A percentile compares a stretch with the other conserved stretches of the same genome.
Evolutionary conservation across 176 grass and related monocot genomes (phyloP).

Genomic region (Lolium rigidum): DNA sequence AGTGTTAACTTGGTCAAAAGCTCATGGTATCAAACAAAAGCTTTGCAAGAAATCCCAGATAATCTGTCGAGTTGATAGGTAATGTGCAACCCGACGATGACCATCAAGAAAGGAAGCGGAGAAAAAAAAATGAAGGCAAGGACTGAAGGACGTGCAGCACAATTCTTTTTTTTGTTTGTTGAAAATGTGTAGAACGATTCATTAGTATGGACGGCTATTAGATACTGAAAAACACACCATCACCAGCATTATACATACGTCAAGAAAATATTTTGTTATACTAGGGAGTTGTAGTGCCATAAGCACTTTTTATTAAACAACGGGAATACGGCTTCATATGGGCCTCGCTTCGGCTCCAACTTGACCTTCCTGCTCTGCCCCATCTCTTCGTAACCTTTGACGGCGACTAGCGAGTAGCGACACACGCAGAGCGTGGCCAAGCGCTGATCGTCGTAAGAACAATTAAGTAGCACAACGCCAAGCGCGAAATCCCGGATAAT

Average conservation of each 20-base stretch:
- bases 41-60: conserved; percentile 15
- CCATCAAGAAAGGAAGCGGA: too few relatives aligned
- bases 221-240: neutral
- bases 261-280: too few relatives aligned
- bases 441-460: too few relatives aligned
- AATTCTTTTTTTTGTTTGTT: too few relatives aligned
- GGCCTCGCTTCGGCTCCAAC: conserved; percentile 32
- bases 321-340: conserved; percentile 9
- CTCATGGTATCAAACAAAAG: neutral
- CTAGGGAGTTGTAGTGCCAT: too few relatives aligned
- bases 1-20: conserved; percentile 36
- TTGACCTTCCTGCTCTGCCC: conserved; percentile 41
- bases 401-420: neutral
- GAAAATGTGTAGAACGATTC: neutral
- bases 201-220: neutral
- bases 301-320: conserved; percentile 18
- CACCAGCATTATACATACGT: neutral
- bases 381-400: conserved; percentile 6
- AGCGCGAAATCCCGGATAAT: too few relatives aligned
- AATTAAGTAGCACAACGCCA: too few relatives aligned
- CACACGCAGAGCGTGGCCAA: neutral
- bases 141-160: too few relatives aligned
- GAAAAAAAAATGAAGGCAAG: too few relatives aligned
- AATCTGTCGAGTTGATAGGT: neutral
- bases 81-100: neutral